Percentiles rank a stretch among this genome's conserved stretches.
Conservation (phyloP, 306 rosid genomes). For the Corylus americana region DNA sequence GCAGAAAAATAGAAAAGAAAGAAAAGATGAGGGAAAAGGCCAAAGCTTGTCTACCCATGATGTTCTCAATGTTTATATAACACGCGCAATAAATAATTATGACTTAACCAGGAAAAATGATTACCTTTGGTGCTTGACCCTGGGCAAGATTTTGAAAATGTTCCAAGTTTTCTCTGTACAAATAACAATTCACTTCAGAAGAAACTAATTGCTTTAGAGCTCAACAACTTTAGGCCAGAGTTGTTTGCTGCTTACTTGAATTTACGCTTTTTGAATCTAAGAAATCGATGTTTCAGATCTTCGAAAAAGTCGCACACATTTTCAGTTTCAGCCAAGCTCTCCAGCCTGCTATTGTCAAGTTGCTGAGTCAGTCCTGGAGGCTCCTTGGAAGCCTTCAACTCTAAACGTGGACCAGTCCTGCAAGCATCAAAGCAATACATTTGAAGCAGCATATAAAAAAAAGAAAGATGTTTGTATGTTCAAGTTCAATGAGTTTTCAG, state of each 20-base stretch:
- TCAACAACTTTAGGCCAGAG: conserved; percentile 19
- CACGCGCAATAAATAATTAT: background rate
- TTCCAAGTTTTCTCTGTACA: conserved; percentile 60
- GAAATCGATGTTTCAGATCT: conserved; percentile 68
- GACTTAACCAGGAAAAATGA: conserved; percentile 6
- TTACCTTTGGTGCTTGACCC: conserved; percentile 86
- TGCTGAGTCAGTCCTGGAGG: conserved; percentile 50
- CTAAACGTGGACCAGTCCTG: conserved; percentile 50
- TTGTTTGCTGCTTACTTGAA: conserved; percentile 57
- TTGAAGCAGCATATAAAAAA: background rate
- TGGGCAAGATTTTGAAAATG: conserved; percentile 72
- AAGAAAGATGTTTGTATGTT: background rate
- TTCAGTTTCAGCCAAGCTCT: conserved; percentile 42
- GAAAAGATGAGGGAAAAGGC: background rate
- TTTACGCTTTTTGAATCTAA: conserved; percentile 64
- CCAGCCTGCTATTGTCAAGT: conserved; percentile 42
- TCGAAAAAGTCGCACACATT: conserved; percentile 51
- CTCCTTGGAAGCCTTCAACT: conserved; percentile 65
- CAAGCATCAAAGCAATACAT: conserved; percentile 26
- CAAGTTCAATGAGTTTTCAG: conserved; percentile 7
- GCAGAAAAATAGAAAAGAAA: conserved; percentile 5
- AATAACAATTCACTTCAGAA: conserved; percentile 27
- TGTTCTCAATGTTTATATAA: background rate
- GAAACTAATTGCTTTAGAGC: conserved; percentile 8
- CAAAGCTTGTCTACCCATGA: conserved; percentile 13